Evolutionary conservation across 2,329 filamentous ascomycete genomes (phyloP).

Genomic region (Acephala macrosclerotiorum): DNA sequence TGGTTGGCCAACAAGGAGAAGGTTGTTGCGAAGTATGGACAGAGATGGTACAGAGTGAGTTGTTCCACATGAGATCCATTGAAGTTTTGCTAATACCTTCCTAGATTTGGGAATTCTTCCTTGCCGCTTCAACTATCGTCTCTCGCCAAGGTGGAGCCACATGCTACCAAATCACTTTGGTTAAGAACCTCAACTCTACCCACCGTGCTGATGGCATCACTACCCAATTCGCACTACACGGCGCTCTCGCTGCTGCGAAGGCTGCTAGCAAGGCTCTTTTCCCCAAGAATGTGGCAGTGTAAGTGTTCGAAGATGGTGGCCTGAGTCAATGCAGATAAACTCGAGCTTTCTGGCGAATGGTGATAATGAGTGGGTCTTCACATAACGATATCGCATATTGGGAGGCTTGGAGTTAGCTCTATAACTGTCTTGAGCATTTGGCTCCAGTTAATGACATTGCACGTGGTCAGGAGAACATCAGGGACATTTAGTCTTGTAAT

Average conservation of each 20-base stretch:
- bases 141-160: conserved; percentile 78
- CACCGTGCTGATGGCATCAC: conserved; percentile 77
- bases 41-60: conserved; percentile 92
- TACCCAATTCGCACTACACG: conserved; percentile 70
- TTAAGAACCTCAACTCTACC: conserved; percentile 85
- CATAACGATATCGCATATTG: background rate
- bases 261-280: conserved; percentile 32
- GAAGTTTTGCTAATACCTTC: conserved; percentile 28
- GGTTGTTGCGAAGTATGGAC: conserved; percentile 93
- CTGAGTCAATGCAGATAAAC: background rate
- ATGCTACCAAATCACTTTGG: conserved; percentile 79
- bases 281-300: conserved; percentile 29
- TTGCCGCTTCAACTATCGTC: conserved; percentile 77
- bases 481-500: background rate
- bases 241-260: conserved; percentile 58
- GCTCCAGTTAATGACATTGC: background rate
- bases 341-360: background rate
- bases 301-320: background rate
- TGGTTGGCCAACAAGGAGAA: conserved; percentile 95
- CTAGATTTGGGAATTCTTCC: conserved; percentile 85
- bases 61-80: background rate
- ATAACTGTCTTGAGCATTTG: conserved; percentile 3
- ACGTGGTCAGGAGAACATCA: background rate
- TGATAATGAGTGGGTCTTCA: background rate
- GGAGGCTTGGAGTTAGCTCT: background rate